Evolutionary conservation across 331 rosid genomes (phyloP), one percentile per base, ranked within the genome.

Genomic region (Malus hybrid): DNA sequence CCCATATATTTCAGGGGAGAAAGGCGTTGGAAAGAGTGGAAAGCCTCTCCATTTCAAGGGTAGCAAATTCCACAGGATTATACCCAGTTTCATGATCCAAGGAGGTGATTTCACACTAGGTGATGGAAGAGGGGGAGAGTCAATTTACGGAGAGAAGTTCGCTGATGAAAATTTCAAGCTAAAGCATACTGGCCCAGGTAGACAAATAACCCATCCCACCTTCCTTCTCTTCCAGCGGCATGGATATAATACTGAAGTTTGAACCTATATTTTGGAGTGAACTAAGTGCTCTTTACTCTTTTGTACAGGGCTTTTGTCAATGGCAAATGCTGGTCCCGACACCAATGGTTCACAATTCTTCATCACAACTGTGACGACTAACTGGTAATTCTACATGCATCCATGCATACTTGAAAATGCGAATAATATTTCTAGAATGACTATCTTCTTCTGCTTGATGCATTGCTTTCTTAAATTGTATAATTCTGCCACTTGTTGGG

Each of bases 91-190:
- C 86, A 94, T 94, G 99, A 36, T 94, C 75, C 99, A 94, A 74
- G 99, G 97, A 85, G 99, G 99, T 78, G 99, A 94, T 78, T 94
- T 94, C 77, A 94, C 99, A 13, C 96, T 81, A 2, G 97, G 99
- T 36, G 91, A 94, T 74, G 99, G 97, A 82, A 88, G 90, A 86
- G 97, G 99, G 10, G 99, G 99, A 67, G 97, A 94, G 75, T 94
- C 99, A 72, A 90, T 94, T 66, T 94, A 92, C 11, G 99, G 99
- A 65, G 97, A 92, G 84, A 92, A 92, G 86, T 94, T 94, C 56
- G 85, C 86, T 15, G 99, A 94, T 71, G 99, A 94, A 85, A 94
- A 92, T 82, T 94, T 94, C 86, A 90, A 88, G 90, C 50, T 92
- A 80, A 94, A 92, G 89, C 99, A 94, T 75, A 94, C 96, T 14